These are phyloP conservation scores for Penicillium cinerascens DNA, from an alignment of 495 filamentous ascomycete genomes.

Conservation along the genomic window DNA sequence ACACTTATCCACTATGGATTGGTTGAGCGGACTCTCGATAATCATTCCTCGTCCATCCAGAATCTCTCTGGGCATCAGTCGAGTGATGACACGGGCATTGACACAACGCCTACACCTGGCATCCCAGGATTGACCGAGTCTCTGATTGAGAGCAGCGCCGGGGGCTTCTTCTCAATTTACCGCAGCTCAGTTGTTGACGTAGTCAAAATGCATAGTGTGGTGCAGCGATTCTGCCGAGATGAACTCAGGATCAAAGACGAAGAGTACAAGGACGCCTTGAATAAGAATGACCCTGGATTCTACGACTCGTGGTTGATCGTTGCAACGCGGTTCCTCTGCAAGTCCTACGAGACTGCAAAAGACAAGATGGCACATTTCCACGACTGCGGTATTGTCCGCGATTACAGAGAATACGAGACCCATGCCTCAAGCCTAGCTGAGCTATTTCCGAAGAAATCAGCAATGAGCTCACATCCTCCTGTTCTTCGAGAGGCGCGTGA, in stretches of 20 bases:
- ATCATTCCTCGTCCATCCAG: slow-evolving; percentile 39
- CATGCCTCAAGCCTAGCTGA: slow-evolving; percentile 58
- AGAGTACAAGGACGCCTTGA: slow-evolving; percentile 36
- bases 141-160: slow-evolving; percentile 48
- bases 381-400: slow-evolving; percentile 60
- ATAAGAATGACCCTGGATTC: slow-evolving; percentile 23
- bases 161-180: slow-evolving; percentile 38
- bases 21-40: slow-evolving; percentile 52
- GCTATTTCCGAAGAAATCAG: slow-evolving; percentile 32
- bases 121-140: slow-evolving; percentile 34
- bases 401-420: slow-evolving; percentile 67
- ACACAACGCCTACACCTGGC: slow-evolving; percentile 15
- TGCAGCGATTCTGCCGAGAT: slow-evolving; percentile 76
- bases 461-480: slow-evolving; percentile 26
- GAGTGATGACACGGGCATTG: slow-evolving; percentile 16
- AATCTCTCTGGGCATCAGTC: slow-evolving; percentile 28
- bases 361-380: slow-evolving; percentile 53
- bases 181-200: slow-evolving; percentile 57
- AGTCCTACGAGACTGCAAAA: slow-evolving; percentile 59
- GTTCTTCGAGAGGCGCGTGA: slow-evolving; percentile 39
- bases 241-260: slow-evolving; percentile 54
- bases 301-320: slow-evolving; percentile 61
- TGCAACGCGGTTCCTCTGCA: slow-evolving; percentile 57
- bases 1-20: slow-evolving; percentile 68
- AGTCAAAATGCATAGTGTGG: slow-evolving; percentile 71